These are phyloP conservation scores for Evansstolkia leycettana DNA, from an alignment of 495 filamentous ascomycete species.

Conservation along the genomic window DNA sequence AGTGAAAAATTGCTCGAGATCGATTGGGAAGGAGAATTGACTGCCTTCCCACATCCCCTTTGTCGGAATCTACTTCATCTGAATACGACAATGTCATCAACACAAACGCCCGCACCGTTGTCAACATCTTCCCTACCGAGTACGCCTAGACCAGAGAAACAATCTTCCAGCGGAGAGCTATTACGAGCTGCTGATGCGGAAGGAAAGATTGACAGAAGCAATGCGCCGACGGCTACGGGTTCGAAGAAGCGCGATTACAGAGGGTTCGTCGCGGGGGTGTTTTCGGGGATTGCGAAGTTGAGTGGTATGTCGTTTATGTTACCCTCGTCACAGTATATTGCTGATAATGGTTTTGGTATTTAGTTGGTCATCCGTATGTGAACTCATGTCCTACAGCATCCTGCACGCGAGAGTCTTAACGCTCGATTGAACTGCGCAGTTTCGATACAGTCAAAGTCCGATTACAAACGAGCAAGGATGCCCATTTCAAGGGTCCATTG, in stretches of 20 bases:
- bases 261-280: conserved; percentile 89
- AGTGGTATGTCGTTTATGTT: conserved; percentile 48
- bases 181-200: no score
- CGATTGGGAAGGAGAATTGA: no score
- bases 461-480: conserved; percentile 69
- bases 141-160: no score
- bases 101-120: conserved; percentile 13
- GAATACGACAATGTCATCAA: conserved; percentile 14
- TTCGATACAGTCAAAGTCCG: conserved; percentile 97
- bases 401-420: neutral
- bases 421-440: conserved; percentile 12
- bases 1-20: no score
- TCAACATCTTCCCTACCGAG: conserved; percentile 5
- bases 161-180: conserved; percentile 3
- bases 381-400: neutral
- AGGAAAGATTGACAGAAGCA: no score
- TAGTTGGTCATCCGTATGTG: conserved; percentile 58
- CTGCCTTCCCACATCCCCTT: no score
- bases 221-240: no score
- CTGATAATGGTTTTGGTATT: neutral
- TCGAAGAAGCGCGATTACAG: conserved; percentile 51
- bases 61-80: no score
- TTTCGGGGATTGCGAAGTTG: conserved; percentile 85
- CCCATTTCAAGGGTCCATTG: conserved; percentile 75
- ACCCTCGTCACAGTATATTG: neutral